Evolutionary conservation across 2,329 filamentous ascomycete genomes (phyloP).

Genomic region (Corynespora cassiicola): DNA sequence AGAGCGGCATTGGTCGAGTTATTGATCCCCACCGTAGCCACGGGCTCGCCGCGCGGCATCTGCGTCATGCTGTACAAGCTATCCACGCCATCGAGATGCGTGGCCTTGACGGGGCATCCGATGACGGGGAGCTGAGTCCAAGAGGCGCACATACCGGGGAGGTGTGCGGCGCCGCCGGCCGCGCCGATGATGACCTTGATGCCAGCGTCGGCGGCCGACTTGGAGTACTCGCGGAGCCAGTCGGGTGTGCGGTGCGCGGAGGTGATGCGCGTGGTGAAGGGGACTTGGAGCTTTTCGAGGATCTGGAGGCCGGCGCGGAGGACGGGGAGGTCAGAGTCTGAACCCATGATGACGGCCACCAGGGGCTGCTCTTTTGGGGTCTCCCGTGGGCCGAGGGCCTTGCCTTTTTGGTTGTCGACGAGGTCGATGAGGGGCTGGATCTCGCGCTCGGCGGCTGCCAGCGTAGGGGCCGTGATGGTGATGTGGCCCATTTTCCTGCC

Average conservation of each 20-base stretch:
- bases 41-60: conserved; percentile 57
- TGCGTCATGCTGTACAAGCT: conserved; percentile 58
- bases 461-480: conserved; percentile 75
- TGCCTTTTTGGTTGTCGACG: conserved; percentile 62
- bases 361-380: conserved; percentile 54
- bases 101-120: conserved; percentile 58
- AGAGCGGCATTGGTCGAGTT: conserved; percentile 55
- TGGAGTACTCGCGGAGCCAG: conserved; percentile 55
- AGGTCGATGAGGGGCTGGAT: conserved; percentile 73
- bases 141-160: conserved; percentile 59
- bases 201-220: conserved; percentile 41
- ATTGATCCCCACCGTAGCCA: conserved; percentile 54
- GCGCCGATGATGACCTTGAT: conserved; percentile 57
- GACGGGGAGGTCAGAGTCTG: conserved; percentile 76
- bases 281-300: conserved; percentile 72
- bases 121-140: conserved; percentile 59
- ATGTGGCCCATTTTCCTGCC: conserved; percentile 96
- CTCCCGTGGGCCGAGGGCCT: conserved; percentile 29
- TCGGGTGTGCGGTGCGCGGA: conserved; percentile 67
- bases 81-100: conserved; percentile 57
- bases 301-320: conserved; percentile 71
- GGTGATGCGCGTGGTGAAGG: conserved; percentile 76
- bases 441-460: conserved; percentile 71
- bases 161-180: conserved; percentile 57
- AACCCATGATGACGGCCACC: conserved; percentile 84